Evolutionary conservation across 345 rosid genomes (phyloP), one percentile per base, ranked within the genome.

Genomic region (Salix udensis): DNA sequence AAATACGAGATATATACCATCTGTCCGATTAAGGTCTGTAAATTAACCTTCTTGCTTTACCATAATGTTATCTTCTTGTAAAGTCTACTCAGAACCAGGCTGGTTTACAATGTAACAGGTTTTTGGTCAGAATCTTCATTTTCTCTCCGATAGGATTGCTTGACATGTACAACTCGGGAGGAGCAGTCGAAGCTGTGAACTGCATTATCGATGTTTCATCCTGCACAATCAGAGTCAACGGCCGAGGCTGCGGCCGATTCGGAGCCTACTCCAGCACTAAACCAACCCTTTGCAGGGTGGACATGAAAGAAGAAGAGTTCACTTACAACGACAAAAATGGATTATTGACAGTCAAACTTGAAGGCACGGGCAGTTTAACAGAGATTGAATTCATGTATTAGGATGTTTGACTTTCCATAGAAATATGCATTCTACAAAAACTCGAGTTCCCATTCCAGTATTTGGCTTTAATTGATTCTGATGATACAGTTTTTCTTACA

Each of bases 151-250:
- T 88, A 73, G 91, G 91, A 26, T 79, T 88, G 78, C 75, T 74
- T 3, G 87, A 88, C 74, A 88, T 87, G 91, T 87, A 82, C 74
- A 86, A 88, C 67, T 87, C 91, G 3, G 88, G 88, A 73, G 93
- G 96, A 83, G 90, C 91, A n/a, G 76, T 90, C 14, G 87, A 87
- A 78, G 82, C 82, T 67, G 34, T 89, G 19, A 76, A 71, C n/a
- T 80, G 73, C 79, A 64, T 30, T 21, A 46, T 48, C n/a, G 74
- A 83, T 44, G 21, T 6, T 24, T 37, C 82, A 26, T 78, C 52
- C 24, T 82, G 71, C 78, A 71, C 2, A 24, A 74, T 90, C 14
- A 80, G 30, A 53, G 65, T 85, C 37, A 76, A 75, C 76, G 86
- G 66, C 1, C 75, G 83, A 83, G 92, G 92, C 13, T 78, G 78